Conservation (phyloP, 345 rosid genomes). For the Citrus mangshanensis region DNA sequence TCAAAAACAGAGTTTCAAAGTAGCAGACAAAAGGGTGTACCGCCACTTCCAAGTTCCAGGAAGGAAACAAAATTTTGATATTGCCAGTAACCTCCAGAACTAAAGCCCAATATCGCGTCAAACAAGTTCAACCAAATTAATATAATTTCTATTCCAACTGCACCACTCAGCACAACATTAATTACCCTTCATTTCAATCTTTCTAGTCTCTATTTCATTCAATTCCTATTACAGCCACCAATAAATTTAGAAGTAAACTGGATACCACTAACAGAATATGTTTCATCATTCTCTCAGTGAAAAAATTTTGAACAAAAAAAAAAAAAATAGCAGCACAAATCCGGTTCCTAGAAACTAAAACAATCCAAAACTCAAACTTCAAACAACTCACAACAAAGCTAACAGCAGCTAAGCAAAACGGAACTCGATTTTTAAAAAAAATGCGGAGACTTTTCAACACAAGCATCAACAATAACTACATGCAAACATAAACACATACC, state of each 20-base stretch:
- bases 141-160: not conserved
- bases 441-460: not conserved
- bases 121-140: not conserved
- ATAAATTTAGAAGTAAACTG: not conserved
- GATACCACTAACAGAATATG: not conserved
- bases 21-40: not conserved
- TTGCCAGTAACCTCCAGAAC: not conserved
- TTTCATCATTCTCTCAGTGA: not conserved
- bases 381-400: not conserved
- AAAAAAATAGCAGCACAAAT: not conserved
- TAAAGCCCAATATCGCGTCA: not conserved
- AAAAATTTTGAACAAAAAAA: not conserved
- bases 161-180: not conserved
- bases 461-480: slow-evolving; percentile 4
- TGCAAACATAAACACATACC: not conserved
- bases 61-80: not conserved
- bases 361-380: not conserved
- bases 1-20: not conserved
- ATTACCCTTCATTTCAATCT: not conserved
- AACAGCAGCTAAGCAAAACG: not conserved
- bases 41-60: not conserved
- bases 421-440: not conserved
- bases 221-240: not conserved
- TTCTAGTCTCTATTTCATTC: not conserved
- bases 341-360: not conserved